These are phyloP conservation scores for Neonothopanus nambi DNA, from an alignment of 1,284 basidiomycete genomes.

Conservation along the genomic window DNA sequence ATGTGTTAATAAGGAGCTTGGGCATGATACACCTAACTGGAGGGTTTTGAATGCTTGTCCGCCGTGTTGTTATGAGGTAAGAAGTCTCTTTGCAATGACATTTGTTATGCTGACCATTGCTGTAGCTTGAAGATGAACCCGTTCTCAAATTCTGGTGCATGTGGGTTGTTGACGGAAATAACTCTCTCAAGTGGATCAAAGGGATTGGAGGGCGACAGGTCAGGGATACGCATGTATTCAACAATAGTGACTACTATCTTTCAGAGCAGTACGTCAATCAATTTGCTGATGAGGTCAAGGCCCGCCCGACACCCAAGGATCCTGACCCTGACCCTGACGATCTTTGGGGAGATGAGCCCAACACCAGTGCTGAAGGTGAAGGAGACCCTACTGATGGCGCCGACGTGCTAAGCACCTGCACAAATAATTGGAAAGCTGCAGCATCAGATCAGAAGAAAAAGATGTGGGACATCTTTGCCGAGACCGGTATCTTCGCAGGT, in stretches of 20 bases:
- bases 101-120: neutral
- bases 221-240: slow-evolving; percentile 22
- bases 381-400: slow-evolving; percentile 9
- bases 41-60: slow-evolving; percentile 26
- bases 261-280: slow-evolving; percentile 22
- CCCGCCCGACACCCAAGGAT: neutral
- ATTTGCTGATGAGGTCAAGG: slow-evolving; percentile 22
- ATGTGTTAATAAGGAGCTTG: slow-evolving; percentile 19
- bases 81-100: neutral
- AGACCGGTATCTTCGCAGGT: slow-evolving; percentile 33
- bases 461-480: slow-evolving; percentile 30
- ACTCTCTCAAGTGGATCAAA: slow-evolving; percentile 25
- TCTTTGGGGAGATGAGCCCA: slow-evolving; percentile 5
- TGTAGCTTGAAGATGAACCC: slow-evolving; percentile 24
- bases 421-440: slow-evolving; percentile 27
- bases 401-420: slow-evolving; percentile 12
- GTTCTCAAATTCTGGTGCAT: slow-evolving; percentile 18
- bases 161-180: too few species aligned
- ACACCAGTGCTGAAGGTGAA: neutral
- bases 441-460: slow-evolving; percentile 27
- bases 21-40: slow-evolving; percentile 21
- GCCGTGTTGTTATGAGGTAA: slow-evolving; percentile 21
- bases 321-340: neutral
- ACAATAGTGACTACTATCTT: slow-evolving; percentile 26
- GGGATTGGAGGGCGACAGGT: slow-evolving; percentile 7